phyloP scores from a whole-genome alignment of 2,329 filamentous ascomycete genomes.

The Colletotrichum acutatum region DNA sequence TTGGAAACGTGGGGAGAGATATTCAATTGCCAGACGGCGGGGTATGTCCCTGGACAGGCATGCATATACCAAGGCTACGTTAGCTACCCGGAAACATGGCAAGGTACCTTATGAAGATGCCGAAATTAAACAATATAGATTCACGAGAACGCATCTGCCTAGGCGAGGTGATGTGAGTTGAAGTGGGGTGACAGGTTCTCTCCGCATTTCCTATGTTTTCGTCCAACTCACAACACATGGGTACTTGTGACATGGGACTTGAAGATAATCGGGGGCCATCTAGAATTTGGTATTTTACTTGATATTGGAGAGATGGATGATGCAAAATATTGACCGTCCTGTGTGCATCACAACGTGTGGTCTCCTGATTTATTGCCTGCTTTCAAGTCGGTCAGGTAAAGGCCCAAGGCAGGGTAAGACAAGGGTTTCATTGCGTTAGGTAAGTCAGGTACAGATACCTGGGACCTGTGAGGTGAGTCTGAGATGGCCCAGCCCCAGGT shows the following conservation, averaged over 20 bases:
- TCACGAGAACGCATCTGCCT: not conserved
- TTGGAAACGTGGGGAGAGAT: not conserved
- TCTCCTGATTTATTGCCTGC: not conserved
- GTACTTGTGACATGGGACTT: no score
- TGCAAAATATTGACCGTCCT: no score
- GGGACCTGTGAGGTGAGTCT: not conserved
- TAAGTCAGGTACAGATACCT: not conserved
- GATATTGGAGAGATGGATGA: no score
- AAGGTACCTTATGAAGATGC: not conserved
- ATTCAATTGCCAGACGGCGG: not conserved
- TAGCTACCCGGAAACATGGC: not conserved
- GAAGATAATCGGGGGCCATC: not conserved
- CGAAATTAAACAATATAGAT: not conserved
- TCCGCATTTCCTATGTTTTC: not conserved
- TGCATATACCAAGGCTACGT: not conserved
- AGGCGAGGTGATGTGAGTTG: not conserved
- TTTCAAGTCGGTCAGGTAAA: not conserved
- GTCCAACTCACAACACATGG: not conserved
- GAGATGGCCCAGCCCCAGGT: constrained; percentile 7
- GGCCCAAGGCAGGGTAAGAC: not conserved
- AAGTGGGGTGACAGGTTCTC: not conserved
- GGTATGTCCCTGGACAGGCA: not conserved
- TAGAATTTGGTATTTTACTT: not conserved
- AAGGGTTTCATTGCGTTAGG: not conserved
- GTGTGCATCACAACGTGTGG: not conserved